Conservation (phyloP, 2,329 filamentous ascomycete genomes). For the Colletotrichum acutatum region DNA sequence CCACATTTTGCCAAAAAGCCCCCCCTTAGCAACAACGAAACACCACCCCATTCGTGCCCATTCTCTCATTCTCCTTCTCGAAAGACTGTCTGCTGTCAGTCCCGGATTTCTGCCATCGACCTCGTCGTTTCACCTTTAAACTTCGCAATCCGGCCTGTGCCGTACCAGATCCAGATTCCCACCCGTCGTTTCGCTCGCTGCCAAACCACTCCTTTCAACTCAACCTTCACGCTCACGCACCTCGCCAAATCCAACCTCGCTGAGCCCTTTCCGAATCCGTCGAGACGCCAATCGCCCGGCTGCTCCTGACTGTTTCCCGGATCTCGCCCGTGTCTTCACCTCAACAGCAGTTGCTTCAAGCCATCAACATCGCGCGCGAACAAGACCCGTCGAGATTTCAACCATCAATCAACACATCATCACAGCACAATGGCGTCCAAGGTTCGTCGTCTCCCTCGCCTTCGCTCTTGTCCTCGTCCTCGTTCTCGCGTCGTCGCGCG, state of each 20-base stretch:
- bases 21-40: slow-evolving; percentile 36
- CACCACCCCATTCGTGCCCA: slow-evolving; percentile 26
- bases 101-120: slow-evolving; percentile 35
- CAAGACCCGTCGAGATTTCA: not conserved
- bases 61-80: slow-evolving; percentile 35
- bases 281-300: not conserved
- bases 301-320: slow-evolving; percentile 19
- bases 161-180: slow-evolving; percentile 33
- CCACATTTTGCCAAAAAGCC: slow-evolving; percentile 35
- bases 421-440: slow-evolving; percentile 52
- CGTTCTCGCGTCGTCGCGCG: not conserved
- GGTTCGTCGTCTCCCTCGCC: slow-evolving; percentile 39
- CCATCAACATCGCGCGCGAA: slow-evolving; percentile 27
- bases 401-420: slow-evolving; percentile 13
- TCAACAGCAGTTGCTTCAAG: slow-evolving; percentile 9
- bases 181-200: slow-evolving; percentile 33
- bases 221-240: not conserved
- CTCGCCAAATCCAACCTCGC: not conserved
- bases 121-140: slow-evolving; percentile 36
- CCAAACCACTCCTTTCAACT: slow-evolving; percentile 1
- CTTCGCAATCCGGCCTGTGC: slow-evolving; percentile 36
- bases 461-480: not conserved
- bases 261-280: slow-evolving; percentile 21
- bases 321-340: slow-evolving; percentile 3
- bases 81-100: slow-evolving; percentile 36